Conservation (phyloP, 2,329 filamentous ascomycete genomes). For the Penicillium sp. region DNA sequence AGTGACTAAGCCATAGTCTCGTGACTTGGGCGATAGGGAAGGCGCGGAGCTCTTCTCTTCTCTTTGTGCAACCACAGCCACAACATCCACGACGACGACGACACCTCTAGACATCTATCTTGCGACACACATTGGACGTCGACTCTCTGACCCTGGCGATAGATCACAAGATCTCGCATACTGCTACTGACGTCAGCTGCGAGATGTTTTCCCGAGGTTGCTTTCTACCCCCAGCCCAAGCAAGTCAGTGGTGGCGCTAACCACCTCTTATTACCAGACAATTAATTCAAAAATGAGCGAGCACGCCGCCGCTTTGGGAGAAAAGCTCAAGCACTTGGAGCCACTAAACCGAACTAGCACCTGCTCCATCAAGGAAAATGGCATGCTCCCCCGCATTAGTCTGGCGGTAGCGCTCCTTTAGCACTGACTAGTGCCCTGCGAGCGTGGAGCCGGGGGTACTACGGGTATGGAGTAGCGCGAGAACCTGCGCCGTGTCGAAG, state of each 20-base stretch:
- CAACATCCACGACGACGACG: too few species aligned
- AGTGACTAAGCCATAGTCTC: background rate
- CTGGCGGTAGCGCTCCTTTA: background rate
- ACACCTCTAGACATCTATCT: background rate
- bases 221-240: constrained; percentile 1
- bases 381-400: constrained; percentile 6
- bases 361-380: background rate
- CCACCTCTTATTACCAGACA: background rate
- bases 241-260: background rate
- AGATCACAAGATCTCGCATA: background rate
- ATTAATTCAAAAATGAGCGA: background rate
- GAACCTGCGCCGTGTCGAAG: background rate
- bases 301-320: background rate
- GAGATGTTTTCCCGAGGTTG: constrained; percentile 6
- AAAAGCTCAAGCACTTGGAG: background rate
- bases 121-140: background rate
- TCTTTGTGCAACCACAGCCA: background rate
- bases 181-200: background rate
- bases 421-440: background rate
- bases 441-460: background rate
- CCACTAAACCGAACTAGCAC: background rate
- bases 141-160: background rate
- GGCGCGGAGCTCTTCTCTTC: background rate
- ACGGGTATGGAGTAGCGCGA: background rate
- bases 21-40: background rate